Evolutionary conservation across 306 rosid genomes (phyloP).

Genomic region (Malus fusca): DNA sequence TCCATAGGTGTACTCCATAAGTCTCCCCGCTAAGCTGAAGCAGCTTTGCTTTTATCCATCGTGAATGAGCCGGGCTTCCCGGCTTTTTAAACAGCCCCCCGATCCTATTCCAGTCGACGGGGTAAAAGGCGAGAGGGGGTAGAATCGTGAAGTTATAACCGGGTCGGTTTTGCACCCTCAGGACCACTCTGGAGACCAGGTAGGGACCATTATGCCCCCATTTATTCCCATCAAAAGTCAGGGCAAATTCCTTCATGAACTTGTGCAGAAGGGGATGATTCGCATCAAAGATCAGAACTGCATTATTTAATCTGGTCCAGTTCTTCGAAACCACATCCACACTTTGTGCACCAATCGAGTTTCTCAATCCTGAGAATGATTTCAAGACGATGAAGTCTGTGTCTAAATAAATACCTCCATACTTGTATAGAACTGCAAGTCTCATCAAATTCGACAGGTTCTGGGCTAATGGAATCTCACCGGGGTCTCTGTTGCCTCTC

Average conservation of each 20-base stretch:
- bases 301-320: conserved; percentile 78
- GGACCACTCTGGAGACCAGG: conserved; percentile 68
- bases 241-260: conserved; percentile 62
- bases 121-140: conserved; percentile 59
- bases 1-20: conserved; percentile 75
- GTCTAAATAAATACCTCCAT: conserved; percentile 76
- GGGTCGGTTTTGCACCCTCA: conserved; percentile 20
- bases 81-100: conserved; percentile 45
- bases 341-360: conserved; percentile 73
- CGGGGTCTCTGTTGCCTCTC: conserved; percentile 69
- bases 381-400: conserved; percentile 56
- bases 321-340: conserved; percentile 23
- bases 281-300: conserved; percentile 64
- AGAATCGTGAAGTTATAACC: conserved; percentile 37
- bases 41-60: conserved; percentile 50
- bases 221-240: conserved; percentile 64
- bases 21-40: conserved; percentile 38
- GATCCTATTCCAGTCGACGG: conserved; percentile 50
- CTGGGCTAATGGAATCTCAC: conserved; percentile 68
- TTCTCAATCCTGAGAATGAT: conserved; percentile 45
- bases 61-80: conserved; percentile 15
- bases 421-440: conserved; percentile 54
- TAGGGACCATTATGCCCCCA: conserved; percentile 94
- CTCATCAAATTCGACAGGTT: conserved; percentile 70
- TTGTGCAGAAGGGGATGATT: conserved; percentile 67